Conservation (phyloP, 371 early-diverging fungal genomes). For the Choanephora cucurbitarum region DNA sequence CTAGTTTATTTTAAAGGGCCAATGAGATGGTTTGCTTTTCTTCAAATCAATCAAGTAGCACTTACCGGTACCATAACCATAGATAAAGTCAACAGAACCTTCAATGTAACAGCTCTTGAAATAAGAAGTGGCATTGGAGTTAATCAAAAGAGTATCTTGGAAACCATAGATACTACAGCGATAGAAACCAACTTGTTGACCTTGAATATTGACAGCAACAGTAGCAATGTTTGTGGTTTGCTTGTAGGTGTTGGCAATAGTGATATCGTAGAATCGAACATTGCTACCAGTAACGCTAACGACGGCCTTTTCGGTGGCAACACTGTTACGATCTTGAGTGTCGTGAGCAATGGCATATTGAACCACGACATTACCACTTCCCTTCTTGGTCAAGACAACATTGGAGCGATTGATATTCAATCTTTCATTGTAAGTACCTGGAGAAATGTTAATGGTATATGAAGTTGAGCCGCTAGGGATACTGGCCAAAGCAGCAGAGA, state of each 20-base stretch:
- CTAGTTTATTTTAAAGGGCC: not conserved
- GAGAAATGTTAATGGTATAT: conserved; percentile 13
- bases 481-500: conserved; percentile 10
- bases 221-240: conserved; percentile 18
- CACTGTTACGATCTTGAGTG: not conserved
- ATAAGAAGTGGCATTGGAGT: conserved; percentile 22
- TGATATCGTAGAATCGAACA: conserved; percentile 13
- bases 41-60: not conserved
- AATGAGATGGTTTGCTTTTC: not conserved
- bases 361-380: no score
- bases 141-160: conserved; percentile 39
- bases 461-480: conserved; percentile 15
- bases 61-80: conserved; percentile 28
- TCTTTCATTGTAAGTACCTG: conserved; percentile 20
- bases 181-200: conserved; percentile 23
- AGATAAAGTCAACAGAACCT: conserved; percentile 41
- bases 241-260: conserved; percentile 11
- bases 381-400: conserved; percentile 5
- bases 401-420: conserved; percentile 14
- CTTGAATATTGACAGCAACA: conserved; percentile 15
- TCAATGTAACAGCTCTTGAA: conserved; percentile 36
- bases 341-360: no score
- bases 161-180: conserved; percentile 28
- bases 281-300: conserved; percentile 4
- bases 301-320: no score